Evolutionary conservation across 805 yeast species (phyloP).

Genomic region (Sugiyamaella mastotermitis): DNA sequence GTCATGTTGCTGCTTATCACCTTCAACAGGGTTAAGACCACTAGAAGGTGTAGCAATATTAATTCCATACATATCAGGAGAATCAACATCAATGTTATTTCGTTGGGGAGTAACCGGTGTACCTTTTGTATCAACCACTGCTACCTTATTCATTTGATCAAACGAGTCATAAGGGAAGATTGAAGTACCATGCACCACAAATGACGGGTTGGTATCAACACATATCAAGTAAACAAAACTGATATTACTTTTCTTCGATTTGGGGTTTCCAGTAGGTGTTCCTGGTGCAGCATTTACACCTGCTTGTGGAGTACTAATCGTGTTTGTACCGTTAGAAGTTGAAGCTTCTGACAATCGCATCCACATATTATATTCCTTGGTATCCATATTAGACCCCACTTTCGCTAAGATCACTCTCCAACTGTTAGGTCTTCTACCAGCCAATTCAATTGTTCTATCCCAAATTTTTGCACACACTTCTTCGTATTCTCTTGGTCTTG

Average conservation of each 20-base stretch:
- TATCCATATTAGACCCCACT: conserved; percentile 29
- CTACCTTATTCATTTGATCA: neutral
- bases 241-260: conserved; percentile 1
- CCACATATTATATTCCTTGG: conserved; percentile 30
- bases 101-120: conserved; percentile 23
- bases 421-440: conserved; percentile 18
- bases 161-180: conserved; percentile 16
- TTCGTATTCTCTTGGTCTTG: conserved; percentile 23
- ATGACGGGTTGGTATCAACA: conserved; percentile 12
- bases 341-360: conserved; percentile 14
- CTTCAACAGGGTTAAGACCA: conserved; percentile 3
- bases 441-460: conserved; percentile 26
- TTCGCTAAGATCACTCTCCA: conserved; percentile 33
- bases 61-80: conserved; percentile 26
- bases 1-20: conserved; percentile 9
- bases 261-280: neutral
- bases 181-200: conserved; percentile 12
- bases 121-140: neutral
- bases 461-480: conserved; percentile 30
- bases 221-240: conserved; percentile 12
- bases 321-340: neutral
- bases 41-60: conserved; percentile 18
- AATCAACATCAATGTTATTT: conserved; percentile 19
- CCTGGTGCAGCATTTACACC: neutral
- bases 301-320: too few species aligned